Conservation (phyloP, 805 yeast species). For the Cyberlindnera lachancei region DNA sequence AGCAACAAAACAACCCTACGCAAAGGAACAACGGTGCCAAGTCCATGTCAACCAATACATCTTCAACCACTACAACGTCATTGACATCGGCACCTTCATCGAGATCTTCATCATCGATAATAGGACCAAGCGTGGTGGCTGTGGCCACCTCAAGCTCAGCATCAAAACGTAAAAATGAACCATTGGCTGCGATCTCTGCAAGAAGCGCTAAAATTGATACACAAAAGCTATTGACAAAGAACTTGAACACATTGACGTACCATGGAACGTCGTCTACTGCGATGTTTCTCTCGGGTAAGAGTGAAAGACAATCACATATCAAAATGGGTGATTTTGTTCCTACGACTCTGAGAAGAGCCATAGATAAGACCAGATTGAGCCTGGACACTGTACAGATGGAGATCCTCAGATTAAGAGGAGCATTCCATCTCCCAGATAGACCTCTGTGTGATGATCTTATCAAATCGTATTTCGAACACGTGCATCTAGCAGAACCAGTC, state of each 20-base stretch:
- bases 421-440: constrained; percentile 58
- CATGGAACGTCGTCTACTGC: constrained; percentile 49
- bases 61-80: neutral
- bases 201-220: constrained; percentile 24
- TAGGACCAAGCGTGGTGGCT: constrained; percentile 7
- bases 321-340: constrained; percentile 21
- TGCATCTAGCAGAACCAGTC: constrained; percentile 66
- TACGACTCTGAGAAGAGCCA: constrained; percentile 14
- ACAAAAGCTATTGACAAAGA: constrained; percentile 16
- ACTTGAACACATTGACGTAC: constrained; percentile 30
- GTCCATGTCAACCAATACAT: neutral
- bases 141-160: constrained; percentile 16
- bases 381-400: constrained; percentile 58
- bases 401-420: constrained; percentile 56
- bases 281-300: constrained; percentile 11
- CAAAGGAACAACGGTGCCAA: neutral
- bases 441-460: constrained; percentile 54
- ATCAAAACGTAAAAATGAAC: constrained; percentile 25
- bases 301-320: constrained; percentile 26
- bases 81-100: neutral
- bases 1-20: neutral
- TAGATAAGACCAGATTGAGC: constrained; percentile 21
- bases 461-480: constrained; percentile 50
- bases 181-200: constrained; percentile 26
- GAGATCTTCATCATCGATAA: neutral